Evolutionary conservation across 2,329 filamentous ascomycete genomes (phyloP), one percentile per base, ranked within the genome.

Genomic region (Aspergillus sp.): DNA sequence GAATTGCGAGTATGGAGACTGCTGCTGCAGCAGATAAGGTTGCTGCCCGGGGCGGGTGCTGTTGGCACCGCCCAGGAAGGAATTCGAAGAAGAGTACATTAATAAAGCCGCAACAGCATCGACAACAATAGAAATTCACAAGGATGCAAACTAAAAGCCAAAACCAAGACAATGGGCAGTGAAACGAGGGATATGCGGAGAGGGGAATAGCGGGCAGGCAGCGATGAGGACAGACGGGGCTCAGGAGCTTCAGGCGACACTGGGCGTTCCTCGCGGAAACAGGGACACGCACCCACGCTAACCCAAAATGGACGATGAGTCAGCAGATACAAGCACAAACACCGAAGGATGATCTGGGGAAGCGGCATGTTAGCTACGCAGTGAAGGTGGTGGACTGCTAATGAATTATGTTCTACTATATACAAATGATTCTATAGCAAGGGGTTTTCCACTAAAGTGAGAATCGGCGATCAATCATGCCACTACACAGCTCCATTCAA

Each of bases 51-150:
- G 89, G 60, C 87, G 89, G 73, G 89, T 85, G 80, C 83, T 89
- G 73, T 88, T 91, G 75, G 83, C 85, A 78, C 87, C 89, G 76
- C 91, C 91, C 70, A 96, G 79, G 76, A 88, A 97, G 64, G 90
- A 88, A 80, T 90, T 96, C 65, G 91, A 90, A 74, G 89, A 91
- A 65, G 91, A 95, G 80, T 91, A 98, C 93, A 97, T 97, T 77
- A 73, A 65, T 60, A 59, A 64, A 56, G 51, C 50, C 56, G 60
- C 59, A 60, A 58, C 66, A 51, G 64, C 69, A 73, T 71, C 45
- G 60, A 59, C 64, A 56, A 27, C 15, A 53, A 22, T 40, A 40
- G 20, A 7, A 22, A 34, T 22, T 27, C 41, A 46, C 48, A 47
- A 12, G 44, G 19, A 45, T 50, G 20, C n/a, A 49, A n/a, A 24